Base-by-base conservation (phyloP, 2,329 filamentous ascomycete genomes). In the Coniochaeta ligniaria region DNA sequence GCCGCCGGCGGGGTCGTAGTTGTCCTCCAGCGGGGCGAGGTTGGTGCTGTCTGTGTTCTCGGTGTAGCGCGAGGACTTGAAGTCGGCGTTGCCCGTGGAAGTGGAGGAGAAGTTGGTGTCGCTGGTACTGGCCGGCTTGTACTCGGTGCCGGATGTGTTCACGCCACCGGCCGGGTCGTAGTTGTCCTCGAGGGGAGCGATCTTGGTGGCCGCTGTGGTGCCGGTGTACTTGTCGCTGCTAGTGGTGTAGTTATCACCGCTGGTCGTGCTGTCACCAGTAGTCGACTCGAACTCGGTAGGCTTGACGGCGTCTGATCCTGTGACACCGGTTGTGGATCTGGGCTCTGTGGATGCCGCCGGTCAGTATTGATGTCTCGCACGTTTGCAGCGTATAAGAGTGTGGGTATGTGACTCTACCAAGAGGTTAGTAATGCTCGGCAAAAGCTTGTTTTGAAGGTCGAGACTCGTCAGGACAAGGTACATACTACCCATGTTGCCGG, bases 401-500 rank as follows among this genome's bases (percentile, higher is more conserved):
- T 28, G 47, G 24, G 22, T 17, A 12, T 52, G 26, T 28, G 4
- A 6, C 47, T 52, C 47, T 52, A n/a, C 47, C 47, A 54, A 20
- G 9, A 22, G 22, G 47, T 52, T 31, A 52, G 47, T n/a, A 33
- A 52, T 22, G 11, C 55, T 57, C 31, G 58, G 38, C 17, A 45
- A 38, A 33, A 52, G 24, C 47, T 31, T 52, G 26, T 52, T 36
- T 36, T 14, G 22, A 47, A 43, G 38, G 43, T 28, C 24, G 11
- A 31, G 47, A 17, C 28, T 28, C 45, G 52, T 64, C 75, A 66
- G n/a, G n/a, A n/a, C n/a, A n/a, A 72, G 85, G 79, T 45, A 33
- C 64, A 45, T 61, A 68, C 67, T 82, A 77, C 84, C 80, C n/a
- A 83, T 75, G 72, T 95, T 95, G 57, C 91, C 91, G 61, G 85